Conservation (phyloP, 192 early-diverging fungal genomes). For the Paraglomus brasilianum region DNA sequence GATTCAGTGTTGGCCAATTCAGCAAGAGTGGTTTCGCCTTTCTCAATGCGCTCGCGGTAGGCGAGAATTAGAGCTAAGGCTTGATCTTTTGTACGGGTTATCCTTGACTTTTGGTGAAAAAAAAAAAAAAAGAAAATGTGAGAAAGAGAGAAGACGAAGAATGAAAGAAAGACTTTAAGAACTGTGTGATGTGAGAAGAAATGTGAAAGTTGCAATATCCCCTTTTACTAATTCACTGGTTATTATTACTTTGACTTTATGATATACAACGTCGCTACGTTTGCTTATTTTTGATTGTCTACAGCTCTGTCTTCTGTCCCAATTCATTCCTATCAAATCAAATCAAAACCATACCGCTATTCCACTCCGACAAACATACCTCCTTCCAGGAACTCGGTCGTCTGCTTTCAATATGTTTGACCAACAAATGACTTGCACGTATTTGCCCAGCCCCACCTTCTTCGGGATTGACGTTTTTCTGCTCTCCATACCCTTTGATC, state of each 20-base stretch:
- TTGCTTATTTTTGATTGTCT: too few species aligned
- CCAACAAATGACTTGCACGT: slow-evolving; percentile 86
- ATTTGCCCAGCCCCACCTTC: slow-evolving; percentile 43
- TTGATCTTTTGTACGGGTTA: slow-evolving; percentile 90
- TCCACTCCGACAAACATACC: slow-evolving; percentile 38
- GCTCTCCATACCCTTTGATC: slow-evolving; percentile 43
- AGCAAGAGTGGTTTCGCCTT: slow-evolving; percentile 59
- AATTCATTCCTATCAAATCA: too few species aligned
- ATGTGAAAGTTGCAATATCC: slow-evolving; percentile 7
- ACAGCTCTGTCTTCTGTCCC: too few species aligned
- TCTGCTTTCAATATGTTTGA: slow-evolving; percentile 84
- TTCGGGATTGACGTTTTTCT: not conserved
- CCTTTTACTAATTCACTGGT: too few species aligned
- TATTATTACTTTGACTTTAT: not conserved
- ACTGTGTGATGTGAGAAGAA: not conserved
- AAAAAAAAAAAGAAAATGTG: slow-evolving; percentile 29
- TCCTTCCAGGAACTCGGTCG: slow-evolving; percentile 90
- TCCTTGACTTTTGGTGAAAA: slow-evolving; percentile 56
- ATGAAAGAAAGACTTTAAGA: slow-evolving; percentile 14
- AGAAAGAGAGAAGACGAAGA: not conserved
- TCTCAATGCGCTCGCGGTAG: slow-evolving; percentile 65
- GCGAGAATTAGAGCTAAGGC: slow-evolving; percentile 68
- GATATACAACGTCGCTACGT: too few species aligned
- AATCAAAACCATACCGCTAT: too few species aligned
- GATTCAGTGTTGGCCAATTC: slow-evolving; percentile 76